Evolutionary conservation across 768 basidiomycete genomes (phyloP).

Genomic region (Termitomyces sp.): DNA sequence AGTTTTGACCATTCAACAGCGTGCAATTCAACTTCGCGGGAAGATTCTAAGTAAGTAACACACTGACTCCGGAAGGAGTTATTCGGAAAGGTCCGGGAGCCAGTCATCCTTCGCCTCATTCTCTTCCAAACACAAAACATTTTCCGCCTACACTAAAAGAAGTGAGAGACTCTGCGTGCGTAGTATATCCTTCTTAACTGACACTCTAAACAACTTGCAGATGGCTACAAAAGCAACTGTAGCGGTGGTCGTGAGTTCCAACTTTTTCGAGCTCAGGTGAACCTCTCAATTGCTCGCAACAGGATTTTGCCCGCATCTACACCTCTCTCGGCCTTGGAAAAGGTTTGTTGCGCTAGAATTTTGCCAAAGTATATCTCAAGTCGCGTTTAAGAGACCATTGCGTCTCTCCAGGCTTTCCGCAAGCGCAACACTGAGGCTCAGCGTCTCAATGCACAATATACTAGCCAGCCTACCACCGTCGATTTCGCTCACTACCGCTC

Average conservation of each 20-base stretch:
- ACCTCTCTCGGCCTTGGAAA: conserved; percentile 80
- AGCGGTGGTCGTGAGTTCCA: conserved; percentile 52
- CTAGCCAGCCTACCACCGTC: conserved; percentile 72
- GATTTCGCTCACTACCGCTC: conserved; percentile 91
- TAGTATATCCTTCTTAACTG: conserved; percentile 6
- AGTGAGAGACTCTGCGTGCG: conserved; percentile 14
- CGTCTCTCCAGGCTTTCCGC: conserved; percentile 90
- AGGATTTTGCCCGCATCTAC: conserved; percentile 87
- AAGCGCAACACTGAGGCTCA: conserved; percentile 91
- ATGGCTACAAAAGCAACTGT: conserved; percentile 74
- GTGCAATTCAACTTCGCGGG: no score
- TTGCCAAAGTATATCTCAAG: not conserved
- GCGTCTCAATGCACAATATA: conserved; percentile 57
- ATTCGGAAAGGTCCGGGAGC: conserved; percentile 31
- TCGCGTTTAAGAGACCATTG: conserved; percentile 68
- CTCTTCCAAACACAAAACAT: conserved; percentile 17
- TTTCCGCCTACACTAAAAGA: conserved; percentile 8
- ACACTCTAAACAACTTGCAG: conserved; percentile 15
- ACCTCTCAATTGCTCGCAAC: conserved; percentile 8
- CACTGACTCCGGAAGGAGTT: no score
- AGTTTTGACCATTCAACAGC: no score
- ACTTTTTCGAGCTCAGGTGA: not conserved
- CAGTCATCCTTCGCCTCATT: conserved; percentile 24
- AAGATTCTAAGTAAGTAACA: no score
- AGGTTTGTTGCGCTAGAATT: conserved; percentile 41